These are phyloP conservation scores for Oryza meyeriana DNA, from an alignment of 176 grass and related monocot genomes.

Conservation along the genomic window DNA sequence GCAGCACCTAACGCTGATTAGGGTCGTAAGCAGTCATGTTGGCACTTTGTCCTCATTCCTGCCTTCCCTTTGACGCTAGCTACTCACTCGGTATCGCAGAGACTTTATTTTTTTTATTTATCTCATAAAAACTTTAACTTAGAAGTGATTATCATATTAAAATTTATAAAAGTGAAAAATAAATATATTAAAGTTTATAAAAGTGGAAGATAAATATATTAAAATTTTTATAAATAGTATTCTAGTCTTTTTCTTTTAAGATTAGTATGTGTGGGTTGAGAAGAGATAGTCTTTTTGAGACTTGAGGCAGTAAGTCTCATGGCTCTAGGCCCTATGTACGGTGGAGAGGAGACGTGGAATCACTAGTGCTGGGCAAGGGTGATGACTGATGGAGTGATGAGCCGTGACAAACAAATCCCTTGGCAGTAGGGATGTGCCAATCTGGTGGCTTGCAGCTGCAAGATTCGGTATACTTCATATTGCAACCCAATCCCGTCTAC, in stretches of 20 bases:
- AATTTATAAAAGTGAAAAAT: too few relatives aligned
- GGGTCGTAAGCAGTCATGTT: neutral
- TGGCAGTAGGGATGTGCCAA: conserved; percentile 19
- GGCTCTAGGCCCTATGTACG: neutral
- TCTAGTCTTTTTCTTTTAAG: too few relatives aligned
- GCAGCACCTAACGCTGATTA: neutral
- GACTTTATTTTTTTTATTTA: too few relatives aligned
- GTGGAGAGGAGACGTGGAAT: neutral
- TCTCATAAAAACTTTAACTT: too few relatives aligned
- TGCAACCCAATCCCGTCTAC: neutral
- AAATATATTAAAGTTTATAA: too few relatives aligned
- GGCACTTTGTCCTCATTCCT: neutral
- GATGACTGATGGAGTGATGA: neutral
- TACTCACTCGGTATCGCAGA: too few relatives aligned
- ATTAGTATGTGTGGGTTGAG: too few relatives aligned
- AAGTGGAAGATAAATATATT: too few relatives aligned
- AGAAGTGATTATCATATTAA: too few relatives aligned
- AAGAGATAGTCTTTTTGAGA: too few relatives aligned
- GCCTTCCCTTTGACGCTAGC: neutral
- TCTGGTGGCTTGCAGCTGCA: conserved; percentile 16
- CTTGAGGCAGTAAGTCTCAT: too few relatives aligned
- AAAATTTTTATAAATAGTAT: too few relatives aligned
- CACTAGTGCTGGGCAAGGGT: neutral
- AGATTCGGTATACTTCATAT: neutral
- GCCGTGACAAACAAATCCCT: conserved; percentile 7